Base-by-base conservation (phyloP, 441 rosid genomes). In the Adansonia gregorii region DNA sequence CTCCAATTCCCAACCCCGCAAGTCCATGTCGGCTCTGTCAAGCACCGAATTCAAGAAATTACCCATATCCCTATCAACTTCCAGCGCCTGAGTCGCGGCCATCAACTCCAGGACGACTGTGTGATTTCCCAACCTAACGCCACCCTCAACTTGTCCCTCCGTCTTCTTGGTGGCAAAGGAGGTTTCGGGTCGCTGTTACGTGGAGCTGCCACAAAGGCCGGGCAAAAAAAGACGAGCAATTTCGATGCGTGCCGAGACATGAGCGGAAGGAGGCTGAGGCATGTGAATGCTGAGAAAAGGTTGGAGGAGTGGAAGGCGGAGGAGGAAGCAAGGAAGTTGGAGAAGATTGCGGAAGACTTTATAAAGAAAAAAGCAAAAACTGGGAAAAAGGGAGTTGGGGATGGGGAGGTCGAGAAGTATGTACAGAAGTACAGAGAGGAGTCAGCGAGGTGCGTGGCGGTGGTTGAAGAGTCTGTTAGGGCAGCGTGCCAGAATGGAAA, bases 171-270 rank as follows among this genome's bases (percentile, higher is more conserved):
- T 43, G 99, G 98, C 8, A 96, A 96, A 81, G 98, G 99, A 24
- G 99, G 99, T 9, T 96, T 94, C 68, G 99, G 98, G 0, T 96
- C 98, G 43, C 85, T 96, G 35, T 94, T 96, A 41, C 93, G 98
- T 24, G 98, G 99, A 24, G 97, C 98, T 24, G 99, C 94, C 76
- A 90, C 94, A 10, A 94, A 95, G 80, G 97, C 98, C 2, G 99
- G 99, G 15, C 98, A 94, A 84, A 95, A 94, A 90, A 95, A 95
- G 88, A 92, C 97, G 0, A 94, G 89, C 78, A 95, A 95, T 80
- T 93, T 95, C 78, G 98, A 91, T 70, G 98, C 99, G 12, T 95
- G 98, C 78, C 88, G 98, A 10, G 99, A 95, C 74, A 94, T 95
- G 97, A 95, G 97, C 75, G 99, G 99, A 8, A 82, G 97, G 86